phyloP scores from a whole-genome alignment of 306 rosid genomes.

The Acacia confusa region DNA sequence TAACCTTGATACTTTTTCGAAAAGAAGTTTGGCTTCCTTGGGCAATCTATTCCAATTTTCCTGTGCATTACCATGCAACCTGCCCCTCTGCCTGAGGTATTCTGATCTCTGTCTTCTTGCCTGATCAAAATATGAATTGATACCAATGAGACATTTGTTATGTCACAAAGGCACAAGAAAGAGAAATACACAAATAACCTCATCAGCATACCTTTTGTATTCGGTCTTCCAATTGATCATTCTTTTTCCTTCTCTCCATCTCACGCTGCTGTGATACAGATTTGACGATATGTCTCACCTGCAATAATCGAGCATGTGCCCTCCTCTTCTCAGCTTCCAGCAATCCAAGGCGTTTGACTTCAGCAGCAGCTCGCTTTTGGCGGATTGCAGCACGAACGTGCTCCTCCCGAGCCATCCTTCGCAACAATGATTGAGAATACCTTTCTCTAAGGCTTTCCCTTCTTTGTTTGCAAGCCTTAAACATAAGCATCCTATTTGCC shows the following conservation, averaged over 20 bases:
- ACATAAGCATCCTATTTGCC: constrained; percentile 81
- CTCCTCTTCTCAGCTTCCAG: constrained; percentile 87
- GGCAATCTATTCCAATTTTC: constrained; percentile 57
- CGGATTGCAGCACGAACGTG: constrained; percentile 82
- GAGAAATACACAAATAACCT: constrained; percentile 2
- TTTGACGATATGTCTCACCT: constrained; percentile 73
- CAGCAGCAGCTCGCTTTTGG: constrained; percentile 90
- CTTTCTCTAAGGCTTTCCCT: constrained; percentile 86
- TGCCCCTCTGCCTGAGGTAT: constrained; percentile 81
- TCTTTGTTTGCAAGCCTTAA: constrained; percentile 78
- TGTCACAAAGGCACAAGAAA: background rate
- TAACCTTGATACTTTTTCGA: constrained; percentile 75
- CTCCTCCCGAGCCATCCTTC: constrained; percentile 87
- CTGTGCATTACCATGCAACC: constrained; percentile 44
- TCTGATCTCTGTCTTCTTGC: constrained; percentile 91
- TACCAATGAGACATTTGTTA: background rate
- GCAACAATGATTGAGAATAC: constrained; percentile 73
- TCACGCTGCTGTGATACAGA: constrained; percentile 87
- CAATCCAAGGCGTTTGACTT: constrained; percentile 70
- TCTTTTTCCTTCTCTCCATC: constrained; percentile 78
- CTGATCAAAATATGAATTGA: constrained; percentile 40
- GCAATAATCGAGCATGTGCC: constrained; percentile 73
- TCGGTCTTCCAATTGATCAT: constrained; percentile 83
- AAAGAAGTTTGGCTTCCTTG: constrained; percentile 77
- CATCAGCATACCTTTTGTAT: constrained; percentile 72